Evolutionary conservation across 1,139 yeast species (phyloP).

Genomic region (Kazachstania sp.): DNA sequence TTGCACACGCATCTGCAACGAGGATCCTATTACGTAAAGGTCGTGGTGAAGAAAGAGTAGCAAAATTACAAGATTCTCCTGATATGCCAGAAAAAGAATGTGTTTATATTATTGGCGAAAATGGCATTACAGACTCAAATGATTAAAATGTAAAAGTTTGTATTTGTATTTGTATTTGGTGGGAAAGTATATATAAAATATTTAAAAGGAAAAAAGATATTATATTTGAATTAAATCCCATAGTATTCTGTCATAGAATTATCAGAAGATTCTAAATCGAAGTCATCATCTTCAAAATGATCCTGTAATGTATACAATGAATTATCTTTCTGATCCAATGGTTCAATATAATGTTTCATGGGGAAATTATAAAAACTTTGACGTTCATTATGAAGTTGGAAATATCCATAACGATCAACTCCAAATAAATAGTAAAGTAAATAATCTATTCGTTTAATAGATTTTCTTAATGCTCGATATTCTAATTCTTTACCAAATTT

Average conservation of each 20-base stretch:
- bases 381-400: constrained; percentile 17
- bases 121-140: constrained; percentile 44
- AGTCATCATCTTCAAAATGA: not conserved
- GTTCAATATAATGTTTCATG: constrained; percentile 10
- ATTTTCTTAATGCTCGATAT: constrained; percentile 13
- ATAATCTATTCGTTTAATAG: constrained; percentile 14
- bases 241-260: not conserved
- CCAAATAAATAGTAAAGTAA: constrained; percentile 22
- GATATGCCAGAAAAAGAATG: constrained; percentile 55
- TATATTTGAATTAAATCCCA: not conserved
- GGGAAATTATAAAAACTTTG: constrained; percentile 17
- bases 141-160: constrained; percentile 12
- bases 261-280: not conserved
- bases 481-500: constrained; percentile 22
- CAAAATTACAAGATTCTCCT: constrained; percentile 54
- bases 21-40: constrained; percentile 51
- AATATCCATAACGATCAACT: constrained; percentile 22
- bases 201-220: not conserved
- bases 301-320: not conserved
- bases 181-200: not conserved
- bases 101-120: constrained; percentile 44
- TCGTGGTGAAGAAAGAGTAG: constrained; percentile 58
- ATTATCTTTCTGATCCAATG: constrained; percentile 7
- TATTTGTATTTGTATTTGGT: not conserved
- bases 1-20: constrained; percentile 60